Base-by-base conservation (phyloP, 768 basidiomycete species). In the Leccinum imitatum region DNA sequence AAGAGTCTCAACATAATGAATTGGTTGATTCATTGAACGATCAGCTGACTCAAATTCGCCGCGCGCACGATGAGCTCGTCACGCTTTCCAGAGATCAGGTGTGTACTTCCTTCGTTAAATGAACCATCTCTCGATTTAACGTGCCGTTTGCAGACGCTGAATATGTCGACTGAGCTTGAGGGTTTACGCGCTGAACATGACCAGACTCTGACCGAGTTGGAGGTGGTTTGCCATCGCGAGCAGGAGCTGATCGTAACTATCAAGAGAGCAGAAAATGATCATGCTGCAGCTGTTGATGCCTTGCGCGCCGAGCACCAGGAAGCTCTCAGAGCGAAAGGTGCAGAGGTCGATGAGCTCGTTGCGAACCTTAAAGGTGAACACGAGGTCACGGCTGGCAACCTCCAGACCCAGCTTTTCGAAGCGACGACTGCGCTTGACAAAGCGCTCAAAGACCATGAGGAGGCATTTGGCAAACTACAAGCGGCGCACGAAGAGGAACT, bases 1-100 rank as follows among this genome's bases (percentile, higher is more conserved):
- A 98, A 72, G 97, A 99, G 73, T 89, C 92, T 4, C 80, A 86
- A 35, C 96, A 98, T 71, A 85, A 86, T 37, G 92, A 96, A 68
- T 71, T 83, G 23, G 89, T 97, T 27, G 87, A 92, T 46, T 77
- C 78, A 33, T 80, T 98, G 63, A 87, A 85, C 48, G 69, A 77
- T 14, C 85, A 95, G 67, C 79, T 97, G 23, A 71, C 65, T 66
- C 80, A 87, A 64, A 84, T 89, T 60, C 86, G 87, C 58, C 82
- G 90, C 46, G 89, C 93, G 69, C 84, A 93, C 53, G 92, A 95
- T 58, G 91, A 90, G 54, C 79, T 98, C 19, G 86, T 83, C 7
- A 83, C 87, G 7, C 80, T 95, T 47, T 91, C 91, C 14, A 82
- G 90, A 57, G 89, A 96, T 68, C 94, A 95, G 82, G 93, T 93